Evolutionary conservation across 2,329 filamentous ascomycete genomes (phyloP).

Genomic region (Neonectria ditissima): DNA sequence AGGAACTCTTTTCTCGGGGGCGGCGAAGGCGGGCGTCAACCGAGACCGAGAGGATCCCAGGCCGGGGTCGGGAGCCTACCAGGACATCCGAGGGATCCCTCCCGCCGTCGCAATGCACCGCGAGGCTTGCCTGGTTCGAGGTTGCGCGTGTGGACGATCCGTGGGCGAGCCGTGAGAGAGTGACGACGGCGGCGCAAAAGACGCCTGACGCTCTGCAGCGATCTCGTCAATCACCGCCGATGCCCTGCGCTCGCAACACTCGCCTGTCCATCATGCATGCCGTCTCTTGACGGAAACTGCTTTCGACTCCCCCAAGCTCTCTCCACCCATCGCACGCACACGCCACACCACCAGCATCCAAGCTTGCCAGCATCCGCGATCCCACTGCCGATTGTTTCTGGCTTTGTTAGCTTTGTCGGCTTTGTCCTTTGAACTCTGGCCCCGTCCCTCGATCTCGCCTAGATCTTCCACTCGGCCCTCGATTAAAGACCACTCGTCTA

Average conservation of each 20-base stretch:
- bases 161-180: slow-evolving; percentile 15
- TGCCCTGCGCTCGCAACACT: slow-evolving; percentile 8
- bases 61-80: slow-evolving; percentile 17
- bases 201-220: slow-evolving; percentile 23
- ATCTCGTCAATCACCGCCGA: slow-evolving; percentile 24
- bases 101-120: slow-evolving; percentile 15
- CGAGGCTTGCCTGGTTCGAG: slow-evolving; percentile 10
- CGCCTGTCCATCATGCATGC: slow-evolving; percentile 25
- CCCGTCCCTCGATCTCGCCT: slow-evolving; percentile 38
- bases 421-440: slow-evolving; percentile 21
- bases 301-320: slow-evolving; percentile 8
- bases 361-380: neutral
- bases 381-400: slow-evolving; percentile 26
- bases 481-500: slow-evolving; percentile 21
- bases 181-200: slow-evolving; percentile 24
- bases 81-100: slow-evolving; percentile 13
- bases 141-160: slow-evolving; percentile 5
- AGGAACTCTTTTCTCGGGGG: slow-evolving; percentile 38
- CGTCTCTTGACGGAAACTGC: slow-evolving; percentile 19
- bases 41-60: slow-evolving; percentile 12
- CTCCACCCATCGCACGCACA: slow-evolving; percentile 14
- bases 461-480: slow-evolving; percentile 37
- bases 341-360: slow-evolving; percentile 19
- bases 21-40: slow-evolving; percentile 25
- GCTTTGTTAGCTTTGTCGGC: slow-evolving; percentile 20